Evolutionary conservation across 345 rosid species (phyloP), one percentile per base, ranked within the genome.

Genomic region (Populus ilicifolia): DNA sequence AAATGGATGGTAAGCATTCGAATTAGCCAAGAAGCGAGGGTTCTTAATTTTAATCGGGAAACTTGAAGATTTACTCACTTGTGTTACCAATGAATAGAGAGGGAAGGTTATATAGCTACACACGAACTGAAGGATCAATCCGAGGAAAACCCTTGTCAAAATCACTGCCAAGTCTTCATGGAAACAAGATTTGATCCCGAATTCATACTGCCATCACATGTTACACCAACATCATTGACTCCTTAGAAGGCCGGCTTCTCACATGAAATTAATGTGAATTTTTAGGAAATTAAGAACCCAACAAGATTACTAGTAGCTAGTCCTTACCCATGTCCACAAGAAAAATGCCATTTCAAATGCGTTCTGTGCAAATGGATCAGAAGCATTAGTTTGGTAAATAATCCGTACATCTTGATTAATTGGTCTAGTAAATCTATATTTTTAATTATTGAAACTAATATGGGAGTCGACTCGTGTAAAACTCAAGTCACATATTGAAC

Each of bases 61-160:
- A 46, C 5, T 17, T 3, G 39, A 18, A 71, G n/a, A 2, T 39
- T 23, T 33, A 83, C 89, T 89, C 43, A 87, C 90, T 29, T 89
- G 92, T 5, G 92, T 89, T 3, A 87, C 90, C 72, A 89, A 68
- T 9, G 87, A 81, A 66, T 89, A 86, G 17, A 89, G 92, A 73
- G 92, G 92, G 70, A 89, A 89, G 14, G 89, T 87, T 62, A 86
- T 87, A 39, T 86, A 87, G 79, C 90, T 89, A 77, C 92, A 89
- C 1, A 89, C 38, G 75, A 89, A 66, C 68, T 85, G 92, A 17
- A 87, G 84, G 43, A 76, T 76, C 33, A 87, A 13, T 8, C 87
- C 89, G 13, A 81, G 83, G 11, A 81, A 5, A 1, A 87, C 86
- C 70, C 89, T 85, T 1, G 38, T 48, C 52, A 86, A 5, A 52